These are phyloP conservation scores for Globisporangium lucens DNA, from an alignment of 352 stramenopile species.

Conservation along the genomic window DNA sequence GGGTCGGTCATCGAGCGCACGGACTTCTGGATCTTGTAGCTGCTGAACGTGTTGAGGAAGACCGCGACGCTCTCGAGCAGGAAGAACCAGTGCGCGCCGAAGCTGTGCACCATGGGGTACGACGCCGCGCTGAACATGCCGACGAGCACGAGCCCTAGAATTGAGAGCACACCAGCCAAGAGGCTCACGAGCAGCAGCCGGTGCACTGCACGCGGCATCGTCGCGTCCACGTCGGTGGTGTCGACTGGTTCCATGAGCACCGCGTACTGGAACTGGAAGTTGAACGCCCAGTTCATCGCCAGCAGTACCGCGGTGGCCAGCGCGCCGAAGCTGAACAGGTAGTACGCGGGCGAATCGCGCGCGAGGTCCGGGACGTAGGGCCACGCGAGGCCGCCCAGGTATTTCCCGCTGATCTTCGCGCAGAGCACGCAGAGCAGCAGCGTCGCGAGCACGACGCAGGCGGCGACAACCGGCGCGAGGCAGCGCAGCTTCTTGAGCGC, in stretches of 20 bases:
- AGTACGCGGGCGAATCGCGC: constrained; percentile 35
- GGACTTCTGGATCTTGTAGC: constrained; percentile 28
- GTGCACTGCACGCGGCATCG: constrained; percentile 8
- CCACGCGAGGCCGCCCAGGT: constrained; percentile 44
- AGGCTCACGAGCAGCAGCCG: constrained; percentile 19
- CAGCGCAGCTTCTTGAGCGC: constrained; percentile 3
- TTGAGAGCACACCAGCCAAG: constrained; percentile 29
- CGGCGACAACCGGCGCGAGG: constrained; percentile 31
- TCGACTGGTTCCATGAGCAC: constrained; percentile 17
- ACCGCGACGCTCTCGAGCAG: constrained; percentile 33
- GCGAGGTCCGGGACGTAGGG: constrained; percentile 58
- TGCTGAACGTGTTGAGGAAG: constrained; percentile 41
- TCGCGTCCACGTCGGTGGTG: not conserved
- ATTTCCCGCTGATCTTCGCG: constrained; percentile 33
- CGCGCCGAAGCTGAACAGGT: constrained; percentile 36
- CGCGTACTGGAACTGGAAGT: constrained; percentile 42
- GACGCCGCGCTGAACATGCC: constrained; percentile 26
- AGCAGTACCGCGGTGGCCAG: constrained; percentile 30
- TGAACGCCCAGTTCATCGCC: constrained; percentile 37
- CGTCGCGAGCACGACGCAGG: constrained; percentile 26
- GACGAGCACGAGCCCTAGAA: constrained; percentile 38
- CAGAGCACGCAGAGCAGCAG: constrained; percentile 44
- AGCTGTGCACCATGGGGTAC: constrained; percentile 27
- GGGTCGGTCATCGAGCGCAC: constrained; percentile 8
- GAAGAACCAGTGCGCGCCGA: constrained; percentile 36